Percentiles rank a stretch among this genome's conserved stretches.
Evolutionary conservation across 768 basidiomycete genomes (phyloP).

Genomic region (Coprinopsis strossmayeri): DNA sequence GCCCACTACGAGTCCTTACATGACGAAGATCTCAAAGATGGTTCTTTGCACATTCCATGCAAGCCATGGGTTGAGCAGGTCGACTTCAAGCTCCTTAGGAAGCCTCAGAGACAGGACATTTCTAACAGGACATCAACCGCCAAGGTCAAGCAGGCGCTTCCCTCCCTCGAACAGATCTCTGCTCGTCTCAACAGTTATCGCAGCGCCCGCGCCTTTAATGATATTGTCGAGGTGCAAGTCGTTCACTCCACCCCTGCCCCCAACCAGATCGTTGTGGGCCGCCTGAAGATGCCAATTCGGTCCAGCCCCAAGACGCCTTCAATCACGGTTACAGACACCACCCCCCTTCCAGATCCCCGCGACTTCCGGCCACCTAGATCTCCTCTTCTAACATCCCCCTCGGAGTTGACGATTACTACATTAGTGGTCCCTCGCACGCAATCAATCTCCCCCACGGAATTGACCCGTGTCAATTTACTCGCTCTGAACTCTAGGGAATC

Average conservation of each 20-base stretch:
- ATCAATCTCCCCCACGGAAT: slow-evolving; percentile 34
- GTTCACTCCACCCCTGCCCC: slow-evolving; percentile 23
- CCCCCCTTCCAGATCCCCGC: slow-evolving; percentile 22
- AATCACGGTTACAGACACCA: slow-evolving; percentile 14
- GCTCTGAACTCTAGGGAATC: slow-evolving; percentile 49
- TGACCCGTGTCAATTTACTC: slow-evolving; percentile 47
- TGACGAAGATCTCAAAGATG: slow-evolving; percentile 20
- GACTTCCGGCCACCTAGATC: slow-evolving; percentile 29
- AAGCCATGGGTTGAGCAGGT: slow-evolving; percentile 62
- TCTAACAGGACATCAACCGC: slow-evolving; percentile 11
- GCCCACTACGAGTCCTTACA: slow-evolving; percentile 48
- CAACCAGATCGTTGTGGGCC: slow-evolving; percentile 26
- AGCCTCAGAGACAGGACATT: slow-evolving; percentile 15
- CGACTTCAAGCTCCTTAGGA: slow-evolving; percentile 44
- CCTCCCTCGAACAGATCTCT: slow-evolving; percentile 74
- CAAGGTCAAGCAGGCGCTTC: slow-evolving; percentile 29
- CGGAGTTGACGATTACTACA: slow-evolving; percentile 43
- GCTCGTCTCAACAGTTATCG: slow-evolving; percentile 44
- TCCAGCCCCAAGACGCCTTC: slow-evolving; percentile 18
- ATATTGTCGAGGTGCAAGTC: slow-evolving; percentile 10
- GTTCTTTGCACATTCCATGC: slow-evolving; percentile 18
- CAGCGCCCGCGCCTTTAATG: slow-evolving; percentile 8
- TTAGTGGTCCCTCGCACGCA: slow-evolving; percentile 40
- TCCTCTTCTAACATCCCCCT: slow-evolving; percentile 24
- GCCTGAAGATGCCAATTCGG: slow-evolving; percentile 37